Evolutionary conservation across 768 basidiomycete genomes (phyloP), one percentile per base, ranked within the genome.

Genomic region (Pulveroboletus sp.): DNA sequence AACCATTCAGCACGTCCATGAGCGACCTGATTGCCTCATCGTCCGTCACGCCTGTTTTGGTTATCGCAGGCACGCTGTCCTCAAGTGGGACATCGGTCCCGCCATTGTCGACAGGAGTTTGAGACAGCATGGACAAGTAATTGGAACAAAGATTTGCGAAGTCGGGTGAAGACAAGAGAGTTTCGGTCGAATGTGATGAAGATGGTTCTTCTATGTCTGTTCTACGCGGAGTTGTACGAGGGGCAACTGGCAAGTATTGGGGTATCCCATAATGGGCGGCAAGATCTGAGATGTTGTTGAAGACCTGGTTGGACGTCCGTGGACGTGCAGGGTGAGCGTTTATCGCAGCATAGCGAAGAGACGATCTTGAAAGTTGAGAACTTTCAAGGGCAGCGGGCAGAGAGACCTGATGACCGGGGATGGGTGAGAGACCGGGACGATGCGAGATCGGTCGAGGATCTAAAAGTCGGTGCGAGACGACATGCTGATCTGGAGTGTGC

Each of bases 231-330:
- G 73, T 74, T 64, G 80, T 80, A 46, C 80, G 77, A 53, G 86
- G 86, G 48, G 80, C 79, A 45, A 80, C 81, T 39, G 87, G 86
- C 41, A 89, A 68, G 54, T 74, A 77, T 57, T 81, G 78, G 52
- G 87, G 86, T 64, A 89, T 81, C 70, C 86, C 86, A 86, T 88
- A 82, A 50, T 87, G 86, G 62, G 81, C 75, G 60, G 85, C 82
- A 49, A 86, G 72, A 72, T 85, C 86, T 70, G 78, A 76, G 46
- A 82, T 71, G 67, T 79, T 78, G 60, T 73, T 69, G 61, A 86
- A 86, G 58, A 86, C 78, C 71, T 75, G 73, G 49, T 72, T 73
- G 34, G 78, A 78, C 73, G 86, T 85, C 83, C 81, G 71, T 68
- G 72, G 85, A 86, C 83, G 82, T 65, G 69, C 65, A 60, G 70